Evolutionary conservation across 2,329 filamentous ascomycete species (phyloP).

Genomic region (Aspergillus flavus): DNA sequence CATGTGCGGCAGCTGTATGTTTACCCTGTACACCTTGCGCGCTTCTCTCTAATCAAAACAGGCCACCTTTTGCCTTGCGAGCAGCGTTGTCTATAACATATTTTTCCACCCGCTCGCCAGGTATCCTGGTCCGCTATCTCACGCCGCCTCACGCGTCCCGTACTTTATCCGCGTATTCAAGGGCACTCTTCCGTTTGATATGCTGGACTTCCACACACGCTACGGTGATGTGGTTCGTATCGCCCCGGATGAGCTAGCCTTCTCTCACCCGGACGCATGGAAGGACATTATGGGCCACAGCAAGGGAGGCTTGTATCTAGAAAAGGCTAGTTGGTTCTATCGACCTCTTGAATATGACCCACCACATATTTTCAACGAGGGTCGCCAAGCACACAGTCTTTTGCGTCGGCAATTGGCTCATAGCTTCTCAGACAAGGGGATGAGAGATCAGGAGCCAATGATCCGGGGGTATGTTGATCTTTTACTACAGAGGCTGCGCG

Average conservation of each 20-base stretch:
- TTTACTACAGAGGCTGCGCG: slow-evolving; percentile 18
- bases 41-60: neutral
- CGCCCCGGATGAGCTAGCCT: slow-evolving; percentile 30
- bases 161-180: slow-evolving; percentile 66
- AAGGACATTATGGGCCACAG: slow-evolving; percentile 31
- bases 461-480: slow-evolving; percentile 29
- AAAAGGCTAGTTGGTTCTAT: slow-evolving; percentile 1
- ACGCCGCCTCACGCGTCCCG: slow-evolving; percentile 52
- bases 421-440: slow-evolving; percentile 47
- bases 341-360: neutral
- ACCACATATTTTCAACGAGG: neutral
- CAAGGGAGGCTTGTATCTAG: neutral
- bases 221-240: slow-evolving; percentile 35
- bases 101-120: slow-evolving; percentile 28
- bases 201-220: slow-evolving; percentile 27
- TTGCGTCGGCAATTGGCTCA: slow-evolving; percentile 38
- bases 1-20: neutral
- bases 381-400: slow-evolving; percentile 23
- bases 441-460: slow-evolving; percentile 43
- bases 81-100: slow-evolving; percentile 22
- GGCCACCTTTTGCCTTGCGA: slow-evolving; percentile 9
- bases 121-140: slow-evolving; percentile 25
- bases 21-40: neutral
- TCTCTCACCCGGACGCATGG: slow-evolving; percentile 28
- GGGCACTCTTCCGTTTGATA: slow-evolving; percentile 25